Conservation (phyloP, 1,139 yeast genomes). For the Debaryomyces sp. region DNA sequence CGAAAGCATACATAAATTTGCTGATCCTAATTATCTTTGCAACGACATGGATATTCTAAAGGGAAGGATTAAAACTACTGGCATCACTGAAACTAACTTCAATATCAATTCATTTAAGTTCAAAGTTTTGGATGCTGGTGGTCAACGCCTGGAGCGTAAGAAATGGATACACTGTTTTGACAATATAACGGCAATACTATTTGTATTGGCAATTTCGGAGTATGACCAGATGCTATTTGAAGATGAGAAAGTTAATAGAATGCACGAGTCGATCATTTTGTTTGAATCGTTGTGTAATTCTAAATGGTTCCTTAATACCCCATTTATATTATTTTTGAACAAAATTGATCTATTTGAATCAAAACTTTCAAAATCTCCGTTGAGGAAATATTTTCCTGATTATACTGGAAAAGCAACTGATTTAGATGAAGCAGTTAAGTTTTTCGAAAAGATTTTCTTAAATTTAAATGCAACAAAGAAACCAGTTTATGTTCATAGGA, state of each 20-base stretch:
- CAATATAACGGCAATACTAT: slow-evolving; percentile 84
- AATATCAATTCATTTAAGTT: slow-evolving; percentile 66
- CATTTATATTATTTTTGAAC: slow-evolving; percentile 85
- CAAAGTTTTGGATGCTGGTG: slow-evolving; percentile 93
- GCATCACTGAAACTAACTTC: slow-evolving; percentile 87
- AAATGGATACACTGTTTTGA: slow-evolving; percentile 98
- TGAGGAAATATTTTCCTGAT: slow-evolving; percentile 72
- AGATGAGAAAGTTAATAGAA: slow-evolving; percentile 84
- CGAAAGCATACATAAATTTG: slow-evolving; percentile 64
- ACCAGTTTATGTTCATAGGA: slow-evolving; percentile 85
- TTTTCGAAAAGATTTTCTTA: slow-evolving; percentile 66
- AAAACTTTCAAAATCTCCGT: slow-evolving; percentile 67
- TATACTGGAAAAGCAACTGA: slow-evolving; percentile 64
- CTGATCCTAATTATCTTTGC: slow-evolving; percentile 67
- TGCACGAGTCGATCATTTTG: slow-evolving; percentile 85
- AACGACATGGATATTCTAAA: slow-evolving; percentile 80
- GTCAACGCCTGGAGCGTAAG: slow-evolving; percentile 90
- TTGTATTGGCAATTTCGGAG: slow-evolving; percentile 91
- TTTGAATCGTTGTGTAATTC: slow-evolving; percentile 88
- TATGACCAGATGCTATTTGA: slow-evolving; percentile 92
- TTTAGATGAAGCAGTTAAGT: slow-evolving; percentile 65
- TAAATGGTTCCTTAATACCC: slow-evolving; percentile 81
- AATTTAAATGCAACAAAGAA: slow-evolving; percentile 65
- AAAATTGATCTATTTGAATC: slow-evolving; percentile 80
- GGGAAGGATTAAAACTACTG: slow-evolving; percentile 94